These are phyloP conservation scores for Hanseniaspora nectarophila DNA, from an alignment of 805 yeast genomes.

Conservation along the genomic window DNA sequence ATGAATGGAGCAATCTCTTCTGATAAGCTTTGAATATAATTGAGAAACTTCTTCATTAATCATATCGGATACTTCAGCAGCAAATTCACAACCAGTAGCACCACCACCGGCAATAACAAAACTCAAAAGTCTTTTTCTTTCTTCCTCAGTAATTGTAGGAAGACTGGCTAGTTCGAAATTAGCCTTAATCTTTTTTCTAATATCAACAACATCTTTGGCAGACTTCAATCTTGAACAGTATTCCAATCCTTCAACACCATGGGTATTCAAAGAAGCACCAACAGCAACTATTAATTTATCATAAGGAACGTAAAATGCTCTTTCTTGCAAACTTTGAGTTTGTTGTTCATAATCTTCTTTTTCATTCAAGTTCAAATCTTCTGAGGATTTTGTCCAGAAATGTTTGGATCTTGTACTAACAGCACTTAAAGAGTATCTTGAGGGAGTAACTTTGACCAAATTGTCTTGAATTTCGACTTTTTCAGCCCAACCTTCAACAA, in stretches of 20 bases:
- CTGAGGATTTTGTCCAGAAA: constrained; percentile 51
- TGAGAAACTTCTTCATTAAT: constrained; percentile 52
- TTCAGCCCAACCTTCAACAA: constrained; percentile 51
- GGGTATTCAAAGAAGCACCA: constrained; percentile 57
- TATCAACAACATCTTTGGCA: constrained; percentile 49
- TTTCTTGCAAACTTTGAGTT: constrained; percentile 33
- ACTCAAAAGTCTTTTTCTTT: constrained; percentile 47
- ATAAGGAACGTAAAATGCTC: constrained; percentile 54
- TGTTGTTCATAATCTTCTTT: constrained; percentile 43
- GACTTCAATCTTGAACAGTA: constrained; percentile 51
- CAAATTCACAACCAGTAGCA: constrained; percentile 64
- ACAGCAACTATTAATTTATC: constrained; percentile 59
- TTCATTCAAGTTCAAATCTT: constrained; percentile 43
- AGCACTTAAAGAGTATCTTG: constrained; percentile 33
- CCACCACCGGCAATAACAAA: constrained; percentile 68
- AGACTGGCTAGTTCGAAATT: constrained; percentile 51
- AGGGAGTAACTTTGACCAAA: constrained; percentile 42
- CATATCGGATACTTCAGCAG: constrained; percentile 58
- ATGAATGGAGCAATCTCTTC: constrained; percentile 55
- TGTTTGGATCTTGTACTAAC: constrained; percentile 25
- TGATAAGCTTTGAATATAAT: constrained; percentile 45
- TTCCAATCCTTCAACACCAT: constrained; percentile 59
- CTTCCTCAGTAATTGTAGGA: constrained; percentile 53
- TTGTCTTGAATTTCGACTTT: constrained; percentile 45
- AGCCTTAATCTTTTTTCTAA: constrained; percentile 43